These are phyloP conservation scores for Boehmeria nivea DNA, from an alignment of 306 rosid species.

Conservation along the genomic window DNA sequence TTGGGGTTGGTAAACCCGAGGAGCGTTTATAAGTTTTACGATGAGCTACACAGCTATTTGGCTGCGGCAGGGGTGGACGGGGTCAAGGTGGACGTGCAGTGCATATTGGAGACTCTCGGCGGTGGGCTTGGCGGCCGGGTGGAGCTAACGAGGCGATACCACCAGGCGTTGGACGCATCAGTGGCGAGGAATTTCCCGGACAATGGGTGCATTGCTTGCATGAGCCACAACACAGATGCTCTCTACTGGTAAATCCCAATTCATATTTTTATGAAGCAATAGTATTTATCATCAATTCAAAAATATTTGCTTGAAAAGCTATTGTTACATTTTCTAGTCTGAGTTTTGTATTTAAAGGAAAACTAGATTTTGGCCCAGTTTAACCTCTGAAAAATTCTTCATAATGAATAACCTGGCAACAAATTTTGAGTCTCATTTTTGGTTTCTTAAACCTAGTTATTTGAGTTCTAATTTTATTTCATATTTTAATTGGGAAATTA, in stretches of 20 bases:
- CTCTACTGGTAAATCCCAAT: conserved; percentile 48
- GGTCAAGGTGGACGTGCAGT: conserved; percentile 92
- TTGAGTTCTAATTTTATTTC: not conserved
- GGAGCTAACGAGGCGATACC: conserved; percentile 67
- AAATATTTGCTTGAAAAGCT: not conserved
- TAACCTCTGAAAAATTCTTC: too few relatives aligned
- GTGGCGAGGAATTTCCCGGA: conserved; percentile 68
- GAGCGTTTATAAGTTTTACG: conserved; percentile 56
- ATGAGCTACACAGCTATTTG: conserved; percentile 61
- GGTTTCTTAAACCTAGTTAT: too few relatives aligned
- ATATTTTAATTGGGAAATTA: not conserved
- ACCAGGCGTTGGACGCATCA: conserved; percentile 81
- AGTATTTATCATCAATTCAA: not conserved
- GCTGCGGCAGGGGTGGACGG: conserved; percentile 81
- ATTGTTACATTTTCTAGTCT: not conserved
- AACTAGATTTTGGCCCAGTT: too few relatives aligned
- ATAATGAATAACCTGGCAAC: too few relatives aligned
- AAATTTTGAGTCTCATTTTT: too few relatives aligned
- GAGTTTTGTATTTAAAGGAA: too few relatives aligned
- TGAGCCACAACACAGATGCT: conserved; percentile 94
- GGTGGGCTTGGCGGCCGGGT: conserved; percentile 82
- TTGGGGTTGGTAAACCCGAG: conserved; percentile 69
- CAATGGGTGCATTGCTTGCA: conserved; percentile 84
- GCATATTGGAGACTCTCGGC: conserved; percentile 77
- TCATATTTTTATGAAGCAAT: too few relatives aligned